Evolutionary conservation across 805 yeast species (phyloP), one percentile per base, ranked within the genome.

Genomic region (Starmerella powellii): DNA sequence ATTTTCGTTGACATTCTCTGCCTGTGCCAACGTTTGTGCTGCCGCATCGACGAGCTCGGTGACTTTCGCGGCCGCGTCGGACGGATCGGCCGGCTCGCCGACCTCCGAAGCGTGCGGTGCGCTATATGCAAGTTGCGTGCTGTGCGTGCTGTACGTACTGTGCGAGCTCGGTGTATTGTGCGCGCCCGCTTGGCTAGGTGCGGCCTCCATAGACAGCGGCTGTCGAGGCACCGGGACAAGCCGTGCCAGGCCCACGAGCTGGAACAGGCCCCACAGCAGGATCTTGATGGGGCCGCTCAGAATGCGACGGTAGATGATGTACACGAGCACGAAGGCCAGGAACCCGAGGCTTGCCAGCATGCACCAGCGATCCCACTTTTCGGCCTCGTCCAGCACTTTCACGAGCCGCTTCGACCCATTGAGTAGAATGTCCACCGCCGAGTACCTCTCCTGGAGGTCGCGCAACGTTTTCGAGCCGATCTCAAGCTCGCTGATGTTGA

Each of bases 241-340:
- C 35, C 32, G 26, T 13, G 38, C 41, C 20, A 42, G 26, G 16
- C 31, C 54, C 31, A 62, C 33, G 10, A 56, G 33, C 34, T 47
- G 46, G 28, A 51, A 34, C 11, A 58, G 17, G 2, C 42, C 29
- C 63, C 63, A 61, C 15, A 63, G 23, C 21, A 60, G 29, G 6
- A 63, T 36, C 50, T 52, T 54, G 11, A 58, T 33, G 2, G 70
- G 70, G 5, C 59, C 58, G 46, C 54, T 54, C 15, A 65, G 42
- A 11, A 65, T 54, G 2, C 69, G 52, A 33, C 68, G 47, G 58
- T 63, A 65, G 4, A 65, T 37, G 24, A 65, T 55, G 63, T 66
- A 65, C 6, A 43, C 28, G 31, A 65, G 40, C 10, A 60, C 66
- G 2, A 52, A 42, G 1, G 56, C 63, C 36, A 65, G 47, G 40